Conservation (phyloP, 495 filamentous ascomycete genomes). For the Sabuloglossum arenarium region DNA sequence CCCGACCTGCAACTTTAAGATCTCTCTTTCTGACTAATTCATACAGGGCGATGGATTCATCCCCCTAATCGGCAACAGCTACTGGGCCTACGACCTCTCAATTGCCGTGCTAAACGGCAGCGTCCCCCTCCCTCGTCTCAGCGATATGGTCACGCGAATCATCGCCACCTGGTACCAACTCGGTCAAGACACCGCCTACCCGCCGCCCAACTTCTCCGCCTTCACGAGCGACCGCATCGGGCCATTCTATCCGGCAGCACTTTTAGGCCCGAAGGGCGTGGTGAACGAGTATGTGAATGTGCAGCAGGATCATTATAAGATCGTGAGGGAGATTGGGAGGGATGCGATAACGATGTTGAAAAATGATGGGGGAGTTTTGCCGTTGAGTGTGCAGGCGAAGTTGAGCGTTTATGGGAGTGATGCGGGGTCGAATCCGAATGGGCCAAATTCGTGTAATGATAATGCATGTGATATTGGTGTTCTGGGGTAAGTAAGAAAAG, state of each 20-base stretch:
- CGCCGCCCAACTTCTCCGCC: slow-evolving; percentile 74
- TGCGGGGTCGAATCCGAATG: slow-evolving; percentile 54
- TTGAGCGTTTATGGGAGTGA: slow-evolving; percentile 73
- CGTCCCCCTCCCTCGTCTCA: slow-evolving; percentile 58
- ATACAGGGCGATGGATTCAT: slow-evolving; percentile 57
- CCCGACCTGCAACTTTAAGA: background rate
- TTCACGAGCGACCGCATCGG: slow-evolving; percentile 60
- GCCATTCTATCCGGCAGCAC: slow-evolving; percentile 39
- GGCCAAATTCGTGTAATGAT: slow-evolving; percentile 69
- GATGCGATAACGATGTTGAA: slow-evolving; percentile 78
- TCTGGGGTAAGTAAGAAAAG: slow-evolving; percentile 41
- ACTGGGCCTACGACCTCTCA: slow-evolving; percentile 65
- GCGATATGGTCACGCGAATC: slow-evolving; percentile 85
- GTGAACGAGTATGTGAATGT: slow-evolving; percentile 68
- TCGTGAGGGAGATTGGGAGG: slow-evolving; percentile 55
- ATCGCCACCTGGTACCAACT: slow-evolving; percentile 87
- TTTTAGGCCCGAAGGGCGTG: slow-evolving; percentile 30
- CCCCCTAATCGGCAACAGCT: slow-evolving; percentile 64
- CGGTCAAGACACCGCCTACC: slow-evolving; percentile 49
- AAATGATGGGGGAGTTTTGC: slow-evolving; percentile 41
- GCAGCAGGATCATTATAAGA: slow-evolving; percentile 37
- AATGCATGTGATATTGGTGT: slow-evolving; percentile 73
- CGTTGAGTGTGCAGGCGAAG: slow-evolving; percentile 26
- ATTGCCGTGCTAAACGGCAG: slow-evolving; percentile 65
- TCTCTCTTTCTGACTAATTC: background rate